Evolutionary conservation across 208 protist species (phyloP).

Genomic region (Crithidia fasciculata): DNA sequence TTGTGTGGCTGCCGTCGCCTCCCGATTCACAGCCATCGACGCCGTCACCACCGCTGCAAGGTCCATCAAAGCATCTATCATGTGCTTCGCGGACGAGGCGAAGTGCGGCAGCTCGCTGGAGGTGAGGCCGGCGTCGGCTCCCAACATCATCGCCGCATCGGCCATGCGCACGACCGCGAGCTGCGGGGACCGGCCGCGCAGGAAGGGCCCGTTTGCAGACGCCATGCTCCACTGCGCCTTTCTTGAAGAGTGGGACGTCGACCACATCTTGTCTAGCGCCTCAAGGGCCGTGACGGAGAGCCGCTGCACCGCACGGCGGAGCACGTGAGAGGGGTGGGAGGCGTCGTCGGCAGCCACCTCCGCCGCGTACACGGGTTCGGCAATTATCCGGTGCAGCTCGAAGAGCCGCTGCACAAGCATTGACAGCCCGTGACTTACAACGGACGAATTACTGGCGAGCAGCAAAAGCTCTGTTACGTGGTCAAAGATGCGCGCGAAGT

Average conservation of each 20-base stretch:
- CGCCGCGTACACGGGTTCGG: too few relatives aligned
- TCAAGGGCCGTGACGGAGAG: background rate
- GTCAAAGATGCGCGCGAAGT: too few relatives aligned
- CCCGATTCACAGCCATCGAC: background rate
- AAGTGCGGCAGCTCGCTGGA: conserved; percentile 13
- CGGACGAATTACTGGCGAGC: too few relatives aligned
- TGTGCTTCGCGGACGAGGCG: background rate
- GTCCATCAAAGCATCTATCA: background rate
- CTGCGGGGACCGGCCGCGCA: background rate
- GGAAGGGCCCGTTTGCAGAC: background rate
- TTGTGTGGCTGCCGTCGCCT: background rate
- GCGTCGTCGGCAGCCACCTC: background rate
- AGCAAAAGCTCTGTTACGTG: too few relatives aligned
- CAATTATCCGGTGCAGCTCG: too few relatives aligned
- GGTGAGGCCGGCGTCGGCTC: background rate
- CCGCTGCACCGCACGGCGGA: background rate
- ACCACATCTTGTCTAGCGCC: conserved; percentile 2
- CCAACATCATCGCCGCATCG: background rate
- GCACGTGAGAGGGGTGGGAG: background rate
- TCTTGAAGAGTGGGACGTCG: background rate
- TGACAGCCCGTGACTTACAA: too few relatives aligned
- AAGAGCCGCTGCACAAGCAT: too few relatives aligned
- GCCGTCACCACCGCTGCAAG: background rate
- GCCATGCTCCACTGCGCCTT: too few relatives aligned
- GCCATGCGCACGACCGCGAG: background rate